These are phyloP conservation scores for Tilletia caries DNA, from an alignment of 1,284 basidiomycete genomes.

Conservation along the genomic window DNA sequence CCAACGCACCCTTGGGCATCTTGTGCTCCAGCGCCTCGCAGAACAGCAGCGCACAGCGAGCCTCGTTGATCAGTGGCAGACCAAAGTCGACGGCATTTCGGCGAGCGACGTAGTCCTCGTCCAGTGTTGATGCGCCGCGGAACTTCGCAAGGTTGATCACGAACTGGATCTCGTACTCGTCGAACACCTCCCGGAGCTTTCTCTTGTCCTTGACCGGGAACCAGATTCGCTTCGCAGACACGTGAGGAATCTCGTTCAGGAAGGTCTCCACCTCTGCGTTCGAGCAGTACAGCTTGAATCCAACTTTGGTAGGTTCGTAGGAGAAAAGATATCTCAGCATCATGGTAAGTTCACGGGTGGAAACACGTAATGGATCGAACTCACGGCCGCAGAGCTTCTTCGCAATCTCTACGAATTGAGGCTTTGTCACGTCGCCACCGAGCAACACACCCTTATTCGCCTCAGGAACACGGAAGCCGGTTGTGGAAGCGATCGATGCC, in stretches of 20 bases:
- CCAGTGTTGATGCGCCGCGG: slow-evolving; percentile 72
- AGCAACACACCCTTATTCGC: slow-evolving; percentile 76
- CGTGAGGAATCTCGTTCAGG: slow-evolving; percentile 63
- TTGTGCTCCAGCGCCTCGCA: slow-evolving; percentile 85
- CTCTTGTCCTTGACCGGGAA: slow-evolving; percentile 98
- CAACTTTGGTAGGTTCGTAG: slow-evolving; percentile 56
- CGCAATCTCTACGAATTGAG: slow-evolving; percentile 76
- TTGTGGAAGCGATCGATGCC: slow-evolving; percentile 81
- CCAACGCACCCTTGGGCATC: slow-evolving; percentile 76
- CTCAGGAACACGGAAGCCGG: slow-evolving; percentile 81
- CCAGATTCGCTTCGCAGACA: slow-evolving; percentile 75
- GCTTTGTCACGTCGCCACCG: slow-evolving; percentile 77
- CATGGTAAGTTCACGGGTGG: background rate
- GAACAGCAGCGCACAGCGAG: slow-evolving; percentile 81
- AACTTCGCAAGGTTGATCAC: slow-evolving; percentile 89
- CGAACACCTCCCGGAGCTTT: slow-evolving; percentile 75
- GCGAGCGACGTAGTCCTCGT: slow-evolving; percentile 90
- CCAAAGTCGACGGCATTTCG: slow-evolving; percentile 57
- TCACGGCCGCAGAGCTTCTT: slow-evolving; percentile 57
- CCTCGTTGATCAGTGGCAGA: slow-evolving; percentile 80
- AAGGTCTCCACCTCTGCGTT: slow-evolving; percentile 75
- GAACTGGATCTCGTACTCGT: slow-evolving; percentile 90
- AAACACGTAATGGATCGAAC: background rate
- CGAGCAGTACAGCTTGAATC: slow-evolving; percentile 89
- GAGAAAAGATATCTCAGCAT: background rate